Evolutionary conservation across 2,329 filamentous ascomycete genomes (phyloP).

Genomic region (Colletotrichum tanaceti): DNA sequence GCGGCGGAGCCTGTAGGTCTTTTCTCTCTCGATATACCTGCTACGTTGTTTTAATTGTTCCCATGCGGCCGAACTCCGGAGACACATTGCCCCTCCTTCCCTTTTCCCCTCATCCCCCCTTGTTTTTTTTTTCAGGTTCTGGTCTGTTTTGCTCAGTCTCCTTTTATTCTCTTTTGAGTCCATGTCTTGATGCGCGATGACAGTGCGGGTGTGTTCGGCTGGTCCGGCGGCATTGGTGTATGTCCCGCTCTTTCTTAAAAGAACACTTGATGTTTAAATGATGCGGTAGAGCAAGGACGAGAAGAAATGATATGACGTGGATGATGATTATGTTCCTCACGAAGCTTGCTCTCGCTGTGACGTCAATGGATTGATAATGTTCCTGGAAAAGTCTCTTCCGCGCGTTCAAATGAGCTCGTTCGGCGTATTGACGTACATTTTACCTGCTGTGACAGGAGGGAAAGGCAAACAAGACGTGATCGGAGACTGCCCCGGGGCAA

Average conservation of each 20-base stretch:
- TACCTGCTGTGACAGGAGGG: not conserved
- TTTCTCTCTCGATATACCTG: constrained; percentile 37
- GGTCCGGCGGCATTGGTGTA: constrained; percentile 43
- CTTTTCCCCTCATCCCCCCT: constrained; percentile 1
- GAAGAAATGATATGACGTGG: constrained; percentile 34
- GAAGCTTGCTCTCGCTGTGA: not conserved
- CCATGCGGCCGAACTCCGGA: constrained; percentile 22
- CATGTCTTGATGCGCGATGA: constrained; percentile 33
- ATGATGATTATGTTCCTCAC: constrained; percentile 16
- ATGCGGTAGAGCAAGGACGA: constrained; percentile 33
- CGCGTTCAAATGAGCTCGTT: not conserved
- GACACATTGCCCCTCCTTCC: constrained; percentile 2
- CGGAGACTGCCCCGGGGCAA: not conserved
- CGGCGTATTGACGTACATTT: not conserved
- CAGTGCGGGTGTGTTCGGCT: constrained; percentile 42
- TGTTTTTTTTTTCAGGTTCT: not conserved
- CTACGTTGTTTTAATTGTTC: constrained; percentile 34
- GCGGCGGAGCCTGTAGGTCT: constrained; percentile 22
- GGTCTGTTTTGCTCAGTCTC: constrained; percentile 1
- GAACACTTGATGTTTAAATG: constrained; percentile 31
- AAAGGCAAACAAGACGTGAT: not conserved
- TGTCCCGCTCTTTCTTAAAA: constrained; percentile 7
- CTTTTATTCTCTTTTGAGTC: constrained; percentile 15
- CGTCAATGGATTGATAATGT: not conserved
- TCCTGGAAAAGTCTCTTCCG: not conserved